phyloP scores from a whole-genome alignment of 2,329 filamentous ascomycete species.

The Sporothrix globosa region DNA sequence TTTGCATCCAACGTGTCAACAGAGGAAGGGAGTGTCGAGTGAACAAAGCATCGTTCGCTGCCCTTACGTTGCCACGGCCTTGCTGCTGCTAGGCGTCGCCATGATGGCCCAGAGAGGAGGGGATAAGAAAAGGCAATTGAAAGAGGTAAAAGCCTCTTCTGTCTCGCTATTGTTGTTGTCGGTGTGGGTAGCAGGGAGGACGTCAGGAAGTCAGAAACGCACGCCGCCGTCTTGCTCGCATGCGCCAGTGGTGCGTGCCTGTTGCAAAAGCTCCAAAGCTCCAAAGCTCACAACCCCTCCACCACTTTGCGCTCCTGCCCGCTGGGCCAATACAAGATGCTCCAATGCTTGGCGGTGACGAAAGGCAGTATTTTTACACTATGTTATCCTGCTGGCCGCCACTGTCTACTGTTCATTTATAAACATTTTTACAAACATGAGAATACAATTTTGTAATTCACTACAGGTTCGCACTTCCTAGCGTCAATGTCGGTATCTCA shows the following conservation, averaged over 20 bases:
- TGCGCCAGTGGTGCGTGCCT: constrained; percentile 2
- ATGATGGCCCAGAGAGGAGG: background rate
- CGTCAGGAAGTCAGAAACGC: background rate
- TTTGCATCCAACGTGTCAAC: background rate
- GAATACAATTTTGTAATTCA: too few relatives aligned
- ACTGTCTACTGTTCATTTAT: background rate
- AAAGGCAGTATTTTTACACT: constrained; percentile 28
- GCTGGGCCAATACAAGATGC: background rate
- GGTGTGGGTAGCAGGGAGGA: too few relatives aligned
- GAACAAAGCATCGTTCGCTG: background rate
- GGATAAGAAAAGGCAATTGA: background rate
- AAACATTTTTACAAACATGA: background rate
- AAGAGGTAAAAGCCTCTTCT: background rate
- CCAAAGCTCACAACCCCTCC: constrained; percentile 19
- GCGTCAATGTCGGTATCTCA: background rate
- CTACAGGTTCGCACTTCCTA: background rate
- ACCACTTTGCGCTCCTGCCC: constrained; percentile 16
- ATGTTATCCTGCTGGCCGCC: background rate
- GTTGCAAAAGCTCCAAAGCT: constrained; percentile 13
- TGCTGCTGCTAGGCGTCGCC: constrained; percentile 41
- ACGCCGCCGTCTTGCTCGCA: constrained; percentile 3
- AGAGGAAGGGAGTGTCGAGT: background rate
- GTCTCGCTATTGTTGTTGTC: background rate
- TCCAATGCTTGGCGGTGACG: constrained; percentile 31
- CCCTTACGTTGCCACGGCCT: constrained; percentile 45